phyloP scores from a whole-genome alignment of 331 rosid genomes.

The Erythrophleum ivorense region DNA sequence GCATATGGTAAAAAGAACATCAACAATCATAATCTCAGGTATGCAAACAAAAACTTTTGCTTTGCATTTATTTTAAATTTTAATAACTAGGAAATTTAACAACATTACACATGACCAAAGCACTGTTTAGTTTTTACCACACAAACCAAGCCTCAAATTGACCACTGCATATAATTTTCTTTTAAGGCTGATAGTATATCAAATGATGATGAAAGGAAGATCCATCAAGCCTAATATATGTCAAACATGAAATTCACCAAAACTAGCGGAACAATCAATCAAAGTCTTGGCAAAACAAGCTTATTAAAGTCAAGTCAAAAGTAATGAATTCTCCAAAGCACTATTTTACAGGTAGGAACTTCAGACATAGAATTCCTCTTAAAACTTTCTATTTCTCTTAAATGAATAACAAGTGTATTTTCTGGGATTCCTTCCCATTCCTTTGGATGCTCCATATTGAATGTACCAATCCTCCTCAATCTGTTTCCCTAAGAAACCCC shows the following conservation, averaged over 20 bases:
- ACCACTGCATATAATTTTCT: not conserved
- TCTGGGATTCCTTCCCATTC: conserved; percentile 2
- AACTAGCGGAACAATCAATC: conserved; percentile 18
- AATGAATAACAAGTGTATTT: not conserved
- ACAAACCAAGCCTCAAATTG: conserved; percentile 3
- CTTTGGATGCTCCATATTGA: conserved; percentile 4
- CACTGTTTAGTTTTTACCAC: not conserved
- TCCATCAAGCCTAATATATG: not conserved
- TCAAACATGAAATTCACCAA: conserved; percentile 28
- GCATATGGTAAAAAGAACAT: conserved; percentile 36
- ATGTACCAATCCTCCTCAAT: conserved; percentile 16
- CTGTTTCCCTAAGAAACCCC: not conserved
- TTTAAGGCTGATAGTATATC: not conserved
- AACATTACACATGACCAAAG: not conserved
- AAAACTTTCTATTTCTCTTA: not conserved
- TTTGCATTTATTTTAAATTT: not conserved
- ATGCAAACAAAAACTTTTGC: not conserved
- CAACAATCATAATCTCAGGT: conserved; percentile 30
- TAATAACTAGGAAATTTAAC: conserved; percentile 22
- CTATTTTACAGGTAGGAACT: not conserved
- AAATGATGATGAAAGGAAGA: not conserved
- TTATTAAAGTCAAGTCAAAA: conserved; percentile 6
- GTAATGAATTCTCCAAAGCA: conserved; percentile 16
- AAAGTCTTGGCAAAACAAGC: conserved; percentile 1
- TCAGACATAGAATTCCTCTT: not conserved